Base-by-base conservation (phyloP, 192 early-diverging fungal species). In the Funneliformis mosseae region DNA sequence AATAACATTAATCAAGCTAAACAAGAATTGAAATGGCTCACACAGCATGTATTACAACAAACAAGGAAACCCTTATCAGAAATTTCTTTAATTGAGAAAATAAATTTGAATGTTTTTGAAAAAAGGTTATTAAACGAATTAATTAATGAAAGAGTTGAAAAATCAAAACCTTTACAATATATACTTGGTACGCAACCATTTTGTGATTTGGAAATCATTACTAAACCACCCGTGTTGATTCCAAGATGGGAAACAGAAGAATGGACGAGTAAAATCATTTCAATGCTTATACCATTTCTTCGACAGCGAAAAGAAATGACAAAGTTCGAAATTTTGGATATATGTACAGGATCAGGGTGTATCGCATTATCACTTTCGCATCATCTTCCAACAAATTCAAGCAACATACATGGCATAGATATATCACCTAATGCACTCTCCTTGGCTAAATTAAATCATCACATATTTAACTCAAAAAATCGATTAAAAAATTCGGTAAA, bases 221-320 rank as follows among this genome's bases (percentile, higher is more conserved):
- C 92, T 6, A 82, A 92, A 28, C 88, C 91, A 41, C 96, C 96
- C 0, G 92, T 92, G 16, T 86, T 98, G 8, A 97, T 98, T 78
- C 97, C 97, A 69, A 90, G 90, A 80, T 94, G 92, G 95, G 97
- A 99, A 85, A 99, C 97, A 2, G 96, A 99, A 85, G 95, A 97
- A 86, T 97, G 95, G 95, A 89, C 92, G n/a, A 70, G 87, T 27
- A 83, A 89, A 12, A 79, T 96, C 12, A 85, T 90, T 38, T 67
- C 81, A 8, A 38, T 88, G 45, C 50, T 96, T 11, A 84, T 83
- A 8, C 78, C 73, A 41, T 80, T 16, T 59, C 12, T 23, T 59
- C 5, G 39, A 46, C n/a, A 63, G 79, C 18, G 23, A 63, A n/a
- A 16, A 46, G 7, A 28, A 28, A 42, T 25, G 67, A 71, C 87